These are phyloP conservation scores for Nissolia schottii DNA, from an alignment of 306 rosid genomes.

Conservation along the genomic window DNA sequence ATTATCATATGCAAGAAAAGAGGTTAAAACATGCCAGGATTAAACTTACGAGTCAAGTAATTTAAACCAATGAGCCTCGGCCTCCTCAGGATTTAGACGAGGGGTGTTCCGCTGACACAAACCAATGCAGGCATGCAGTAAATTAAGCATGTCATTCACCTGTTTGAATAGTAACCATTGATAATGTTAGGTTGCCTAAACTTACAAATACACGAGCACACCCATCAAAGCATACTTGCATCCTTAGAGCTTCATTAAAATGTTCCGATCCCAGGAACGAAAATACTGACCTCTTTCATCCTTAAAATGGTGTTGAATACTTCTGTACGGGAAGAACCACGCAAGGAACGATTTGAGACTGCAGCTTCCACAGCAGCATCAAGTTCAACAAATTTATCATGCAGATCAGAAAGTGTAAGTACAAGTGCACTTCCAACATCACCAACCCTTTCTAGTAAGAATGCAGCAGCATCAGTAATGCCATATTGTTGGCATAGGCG, in stretches of 20 bases:
- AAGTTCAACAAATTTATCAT: conserved; percentile 71
- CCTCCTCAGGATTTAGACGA: conserved; percentile 89
- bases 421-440: conserved; percentile 90
- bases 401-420: conserved; percentile 76
- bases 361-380: conserved; percentile 65
- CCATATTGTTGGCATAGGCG: conserved; percentile 83
- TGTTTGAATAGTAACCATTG: conserved; percentile 30
- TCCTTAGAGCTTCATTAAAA: conserved; percentile 15
- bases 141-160: conserved; percentile 54
- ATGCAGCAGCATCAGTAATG: conserved; percentile 87
- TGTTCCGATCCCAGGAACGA: conserved; percentile 15
- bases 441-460: conserved; percentile 90
- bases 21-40: no score
- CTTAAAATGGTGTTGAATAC: conserved; percentile 36
- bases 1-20: background rate
- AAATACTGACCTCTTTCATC: conserved; percentile 66
- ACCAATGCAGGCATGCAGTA: conserved; percentile 79
- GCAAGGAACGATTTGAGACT: conserved; percentile 33
- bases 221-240: conserved; percentile 16
- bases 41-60: conserved; percentile 88
- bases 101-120: conserved; percentile 98
- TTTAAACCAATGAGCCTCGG: conserved; percentile 93
- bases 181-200: conserved; percentile 21
- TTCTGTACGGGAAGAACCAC: conserved; percentile 40
- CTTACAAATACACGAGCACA: conserved; percentile 17